Percentiles rank a stretch among this genome's conserved stretches.
Conservation (phyloP, 257 asterid species). For the Fraxinus cuspidata region DNA sequence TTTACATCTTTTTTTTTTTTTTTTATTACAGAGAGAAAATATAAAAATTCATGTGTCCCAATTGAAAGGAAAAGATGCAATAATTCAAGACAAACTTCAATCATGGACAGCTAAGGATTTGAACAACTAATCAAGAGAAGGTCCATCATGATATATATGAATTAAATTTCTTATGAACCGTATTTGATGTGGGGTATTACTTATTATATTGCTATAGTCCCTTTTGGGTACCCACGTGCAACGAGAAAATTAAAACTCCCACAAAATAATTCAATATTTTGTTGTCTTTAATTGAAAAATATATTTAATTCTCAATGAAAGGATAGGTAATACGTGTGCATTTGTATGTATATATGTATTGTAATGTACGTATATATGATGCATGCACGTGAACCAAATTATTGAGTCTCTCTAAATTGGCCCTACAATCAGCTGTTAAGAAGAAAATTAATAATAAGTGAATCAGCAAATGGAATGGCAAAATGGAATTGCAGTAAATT, state of each 20-base stretch:
- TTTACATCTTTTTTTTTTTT: background rate
- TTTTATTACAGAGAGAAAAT: background rate
- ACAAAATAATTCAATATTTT: slow-evolving; percentile 29
- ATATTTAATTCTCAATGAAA: slow-evolving; percentile 17
- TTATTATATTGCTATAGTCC: slow-evolving; percentile 23
- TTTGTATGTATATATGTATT: slow-evolving; percentile 12
- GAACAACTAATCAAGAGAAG: slow-evolving; percentile 25
- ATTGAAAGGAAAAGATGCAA: slow-evolving; percentile 21
- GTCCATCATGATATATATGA: slow-evolving; percentile 29
- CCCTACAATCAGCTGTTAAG: slow-evolving; percentile 45
- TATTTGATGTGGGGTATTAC: slow-evolving; percentile 41
- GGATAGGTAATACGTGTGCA: slow-evolving; percentile 29
- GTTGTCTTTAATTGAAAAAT: slow-evolving; percentile 9
- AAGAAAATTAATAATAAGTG: slow-evolving; percentile 29
- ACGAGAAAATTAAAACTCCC: slow-evolving; percentile 34
- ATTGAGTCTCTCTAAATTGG: slow-evolving; percentile 41
- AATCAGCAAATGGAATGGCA: slow-evolving; percentile 17
- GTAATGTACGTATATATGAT: background rate
- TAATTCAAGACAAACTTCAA: slow-evolving; percentile 33
- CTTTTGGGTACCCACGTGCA: slow-evolving; percentile 60
- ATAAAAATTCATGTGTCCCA: background rate
- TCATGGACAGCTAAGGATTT: slow-evolving; percentile 35
- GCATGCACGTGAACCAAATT: slow-evolving; percentile 57
- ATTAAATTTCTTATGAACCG: slow-evolving; percentile 30
- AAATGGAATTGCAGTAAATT: background rate